phyloP scores from a whole-genome alignment of 768 basidiomycete species.

The Astraeus odoratus region DNA sequence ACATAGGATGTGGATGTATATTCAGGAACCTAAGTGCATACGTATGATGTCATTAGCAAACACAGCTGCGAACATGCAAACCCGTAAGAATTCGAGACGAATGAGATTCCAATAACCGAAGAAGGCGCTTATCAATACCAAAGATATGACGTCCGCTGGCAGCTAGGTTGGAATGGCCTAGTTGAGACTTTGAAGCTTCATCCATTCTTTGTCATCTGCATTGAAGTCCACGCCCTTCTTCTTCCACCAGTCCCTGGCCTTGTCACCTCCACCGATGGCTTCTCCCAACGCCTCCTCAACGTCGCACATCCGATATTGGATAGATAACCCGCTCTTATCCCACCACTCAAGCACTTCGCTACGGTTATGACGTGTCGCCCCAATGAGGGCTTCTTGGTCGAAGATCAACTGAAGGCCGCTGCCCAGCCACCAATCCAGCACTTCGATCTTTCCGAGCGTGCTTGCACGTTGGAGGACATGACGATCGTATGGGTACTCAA shows the following conservation, averaged over 20 bases:
- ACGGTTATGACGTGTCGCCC: slow-evolving; percentile 76
- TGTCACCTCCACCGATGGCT: slow-evolving; percentile 72
- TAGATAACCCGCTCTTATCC: slow-evolving; percentile 68
- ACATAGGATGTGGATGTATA: background rate
- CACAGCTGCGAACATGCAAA: background rate
- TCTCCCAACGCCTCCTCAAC: slow-evolving; percentile 90
- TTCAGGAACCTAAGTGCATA: background rate
- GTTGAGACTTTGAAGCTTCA: slow-evolving; percentile 74
- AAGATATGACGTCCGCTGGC: background rate
- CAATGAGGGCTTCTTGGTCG: slow-evolving; percentile 72
- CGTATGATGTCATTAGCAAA: background rate
- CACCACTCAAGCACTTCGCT: slow-evolving; percentile 86
- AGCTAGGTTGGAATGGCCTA: slow-evolving; percentile 16
- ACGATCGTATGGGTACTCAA: slow-evolving; percentile 74
- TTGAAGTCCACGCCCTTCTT: slow-evolving; percentile 76
- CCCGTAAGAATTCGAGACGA: background rate
- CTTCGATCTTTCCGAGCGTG: slow-evolving; percentile 72
- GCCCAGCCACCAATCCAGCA: slow-evolving; percentile 78
- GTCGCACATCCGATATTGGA: slow-evolving; percentile 87
- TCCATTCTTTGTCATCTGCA: slow-evolving; percentile 83
- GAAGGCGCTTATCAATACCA: slow-evolving; percentile 1
- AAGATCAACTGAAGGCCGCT: slow-evolving; percentile 73
- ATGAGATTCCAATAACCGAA: too few relatives aligned
- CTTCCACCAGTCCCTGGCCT: slow-evolving; percentile 76
- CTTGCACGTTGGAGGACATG: slow-evolving; percentile 74